A percentile compares a stretch with the other conserved stretches of the same genome.
These are phyloP conservation scores for Diaporthe humulicola DNA, from an alignment of 2,329 filamentous ascomycete species.

Conservation along the genomic window DNA sequence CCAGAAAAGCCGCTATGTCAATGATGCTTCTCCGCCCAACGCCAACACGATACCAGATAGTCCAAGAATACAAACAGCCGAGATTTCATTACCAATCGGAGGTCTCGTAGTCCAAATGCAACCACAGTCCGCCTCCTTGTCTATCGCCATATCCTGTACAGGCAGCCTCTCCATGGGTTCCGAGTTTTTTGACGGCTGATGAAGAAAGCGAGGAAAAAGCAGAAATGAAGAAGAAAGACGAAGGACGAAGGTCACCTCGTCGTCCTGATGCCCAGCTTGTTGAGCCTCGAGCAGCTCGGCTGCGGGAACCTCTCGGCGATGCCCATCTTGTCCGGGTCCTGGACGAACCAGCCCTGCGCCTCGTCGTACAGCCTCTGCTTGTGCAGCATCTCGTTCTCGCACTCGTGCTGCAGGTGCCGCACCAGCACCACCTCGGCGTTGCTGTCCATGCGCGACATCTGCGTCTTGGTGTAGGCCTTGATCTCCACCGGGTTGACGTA, in stretches of 20 bases:
- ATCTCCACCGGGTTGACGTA: slow-evolving; percentile 87
- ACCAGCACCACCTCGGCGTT: slow-evolving; percentile 82
- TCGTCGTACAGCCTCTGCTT: slow-evolving; percentile 79
- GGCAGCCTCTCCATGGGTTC: not conserved
- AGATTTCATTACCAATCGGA: slow-evolving; percentile 15
- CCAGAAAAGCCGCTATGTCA: slow-evolving; percentile 25
- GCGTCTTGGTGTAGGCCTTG: slow-evolving; percentile 74
- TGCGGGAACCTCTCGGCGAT: slow-evolving; percentile 69
- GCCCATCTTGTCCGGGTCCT: slow-evolving; percentile 83
- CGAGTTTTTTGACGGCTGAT: not conserved
- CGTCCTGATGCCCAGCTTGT: slow-evolving; percentile 52
- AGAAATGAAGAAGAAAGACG: no score
- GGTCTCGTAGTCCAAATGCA: slow-evolving; percentile 19
- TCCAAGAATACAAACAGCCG: slow-evolving; percentile 10
- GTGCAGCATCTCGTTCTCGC: slow-evolving; percentile 78
- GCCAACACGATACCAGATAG: slow-evolving; percentile 5
- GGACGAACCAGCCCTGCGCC: slow-evolving; percentile 89
- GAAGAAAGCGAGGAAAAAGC: not conserved
- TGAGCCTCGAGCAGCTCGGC: slow-evolving; percentile 66
- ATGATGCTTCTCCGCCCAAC: slow-evolving; percentile 28
- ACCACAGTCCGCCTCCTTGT: not conserved
- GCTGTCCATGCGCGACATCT: slow-evolving; percentile 82
- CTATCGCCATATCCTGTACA: slow-evolving; percentile 22
- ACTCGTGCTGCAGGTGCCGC: slow-evolving; percentile 75
- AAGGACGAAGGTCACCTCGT: slow-evolving; percentile 21